Base-by-base conservation (phyloP, 495 filamentous ascomycete species). In the Aspergillus cavernicola region DNA sequence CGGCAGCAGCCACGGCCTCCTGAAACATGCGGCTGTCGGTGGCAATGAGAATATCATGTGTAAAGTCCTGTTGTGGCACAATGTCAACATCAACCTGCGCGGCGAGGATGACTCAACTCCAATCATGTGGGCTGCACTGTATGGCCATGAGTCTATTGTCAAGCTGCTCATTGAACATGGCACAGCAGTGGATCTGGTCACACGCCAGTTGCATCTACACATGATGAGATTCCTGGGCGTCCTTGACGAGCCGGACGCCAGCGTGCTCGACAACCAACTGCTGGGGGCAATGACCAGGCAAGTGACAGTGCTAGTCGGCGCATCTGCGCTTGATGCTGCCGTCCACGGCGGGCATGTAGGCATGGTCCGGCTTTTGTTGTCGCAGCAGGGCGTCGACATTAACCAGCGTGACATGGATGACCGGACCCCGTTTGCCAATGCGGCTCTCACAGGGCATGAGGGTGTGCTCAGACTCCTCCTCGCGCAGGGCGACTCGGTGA, bases 61-160 rank as follows among this genome's bases (percentile, higher is more conserved):
- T 3, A 13, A 36, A 35, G 44, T 47, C 4, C 44, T 47, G 2
- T 36, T 2, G 8, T 47, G 44, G 44, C 28, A 2, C 2, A 9
- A 29, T 22, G 33, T 50, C 1, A 22, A 50, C n/a, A 35, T 39
- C 46, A 50, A 39, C n/a, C 10, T 13, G 22, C 22, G 23, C 1
- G 35, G 35, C 18, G 46, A 0, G 4, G 33, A 50, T 5, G 33
- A 29, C 32, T 39, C 33, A 9, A 50, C 46, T 9, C 46, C 46
- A 7, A 6, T 50, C 32, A 38, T 37, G 46, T 39, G 46, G 46
- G 46, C 46, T 18, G 33, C 46, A 3, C 2, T 29, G 33, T 11
- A 29, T 7, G 40, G 51, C 2, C 47, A 63, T 7, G 50, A 53
- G 15, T 23, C 29, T 1, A 35, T 56, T 12, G 56, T 59, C 41